These are phyloP conservation scores for Pseudocercospora macadamiae DNA, from an alignment of 2,329 filamentous ascomycete genomes.

Conservation along the genomic window DNA sequence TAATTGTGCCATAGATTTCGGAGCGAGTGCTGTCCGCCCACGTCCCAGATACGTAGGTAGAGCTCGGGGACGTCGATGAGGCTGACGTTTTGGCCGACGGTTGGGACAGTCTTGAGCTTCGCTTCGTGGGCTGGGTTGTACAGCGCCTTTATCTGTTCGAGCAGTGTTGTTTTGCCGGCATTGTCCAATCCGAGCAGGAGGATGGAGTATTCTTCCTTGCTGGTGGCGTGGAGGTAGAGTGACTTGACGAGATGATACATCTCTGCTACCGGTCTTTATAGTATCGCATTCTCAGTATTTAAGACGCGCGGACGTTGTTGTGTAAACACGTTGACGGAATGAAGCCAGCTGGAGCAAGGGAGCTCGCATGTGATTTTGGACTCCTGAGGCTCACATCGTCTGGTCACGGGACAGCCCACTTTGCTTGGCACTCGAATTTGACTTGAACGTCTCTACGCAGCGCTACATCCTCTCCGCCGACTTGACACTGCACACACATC, in stretches of 20 bases:
- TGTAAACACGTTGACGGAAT: slow-evolving; percentile 5
- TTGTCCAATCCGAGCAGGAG: slow-evolving; percentile 97
- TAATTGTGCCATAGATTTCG: slow-evolving; percentile 95
- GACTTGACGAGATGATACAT: slow-evolving; percentile 98
- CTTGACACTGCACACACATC: slow-evolving; percentile 18
- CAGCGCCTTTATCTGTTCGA: slow-evolving; percentile 91
- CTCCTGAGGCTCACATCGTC: too few species aligned
- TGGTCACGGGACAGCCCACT: slow-evolving; percentile 7
- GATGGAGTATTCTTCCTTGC: slow-evolving; percentile 99
- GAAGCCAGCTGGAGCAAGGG: too few species aligned
- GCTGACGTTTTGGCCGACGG: slow-evolving; percentile 94
- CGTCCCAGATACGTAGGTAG: slow-evolving; percentile 98
- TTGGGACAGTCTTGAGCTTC: slow-evolving; percentile 84
- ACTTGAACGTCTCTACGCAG: not conserved
- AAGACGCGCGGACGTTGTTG: slow-evolving; percentile 1
- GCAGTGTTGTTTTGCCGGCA: slow-evolving; percentile 96
- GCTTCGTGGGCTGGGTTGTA: slow-evolving; percentile 70
- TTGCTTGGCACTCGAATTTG: not conserved
- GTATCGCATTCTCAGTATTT: slow-evolving; percentile 4
- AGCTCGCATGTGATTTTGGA: not conserved
- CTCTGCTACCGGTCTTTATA: slow-evolving; percentile 17
- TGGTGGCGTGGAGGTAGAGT: slow-evolving; percentile 91
- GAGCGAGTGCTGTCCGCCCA: slow-evolving; percentile 88
- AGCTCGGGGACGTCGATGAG: slow-evolving; percentile 89
- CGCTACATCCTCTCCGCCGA: not conserved